phyloP scores from a whole-genome alignment of 495 filamentous ascomycete species.

The Chaetomium tenue region DNA sequence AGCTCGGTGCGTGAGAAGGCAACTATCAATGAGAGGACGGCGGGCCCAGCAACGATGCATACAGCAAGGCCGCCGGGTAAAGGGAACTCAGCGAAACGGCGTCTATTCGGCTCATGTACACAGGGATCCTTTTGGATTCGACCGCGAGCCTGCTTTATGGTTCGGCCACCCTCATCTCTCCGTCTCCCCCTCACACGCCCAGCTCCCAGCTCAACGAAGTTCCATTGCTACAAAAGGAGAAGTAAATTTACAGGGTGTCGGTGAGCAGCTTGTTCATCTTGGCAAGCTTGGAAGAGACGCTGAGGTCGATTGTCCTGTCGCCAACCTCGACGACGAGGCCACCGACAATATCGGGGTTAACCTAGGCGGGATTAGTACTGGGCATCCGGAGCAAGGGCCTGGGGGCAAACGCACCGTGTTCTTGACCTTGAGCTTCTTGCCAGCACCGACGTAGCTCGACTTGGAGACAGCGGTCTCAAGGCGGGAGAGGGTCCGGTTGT shows the following conservation, averaged over 20 bases:
- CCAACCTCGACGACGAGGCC: slow-evolving; percentile 95
- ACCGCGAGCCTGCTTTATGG: slow-evolving; percentile 11
- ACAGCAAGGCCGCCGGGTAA: no score
- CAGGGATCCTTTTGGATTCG: slow-evolving; percentile 10
- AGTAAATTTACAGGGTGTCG: slow-evolving; percentile 80
- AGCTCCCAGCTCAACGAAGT: slow-evolving; percentile 12
- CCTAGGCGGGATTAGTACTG: slow-evolving; percentile 46
- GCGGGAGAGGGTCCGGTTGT: slow-evolving; percentile 76
- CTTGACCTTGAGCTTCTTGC: slow-evolving; percentile 96
- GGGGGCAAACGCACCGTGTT: slow-evolving; percentile 66
- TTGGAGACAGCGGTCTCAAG: slow-evolving; percentile 87
- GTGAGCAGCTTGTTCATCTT: slow-evolving; percentile 99
- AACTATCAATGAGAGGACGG: neutral
- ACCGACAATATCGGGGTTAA: slow-evolving; percentile 91
- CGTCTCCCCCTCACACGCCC: slow-evolving; percentile 6
- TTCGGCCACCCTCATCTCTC: neutral
- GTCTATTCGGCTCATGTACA: slow-evolving; percentile 29
- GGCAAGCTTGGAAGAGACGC: slow-evolving; percentile 88
- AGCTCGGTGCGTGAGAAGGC: no score
- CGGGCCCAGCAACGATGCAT: neutral
- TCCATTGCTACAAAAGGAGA: slow-evolving; percentile 26
- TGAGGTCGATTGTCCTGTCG: slow-evolving; percentile 96
- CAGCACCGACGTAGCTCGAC: slow-evolving; percentile 81
- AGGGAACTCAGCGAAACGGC: slow-evolving; percentile 4
- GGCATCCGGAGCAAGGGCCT: neutral